Conservation (phyloP, 305 asterid genomes). For the Fraxinus baroniana region DNA sequence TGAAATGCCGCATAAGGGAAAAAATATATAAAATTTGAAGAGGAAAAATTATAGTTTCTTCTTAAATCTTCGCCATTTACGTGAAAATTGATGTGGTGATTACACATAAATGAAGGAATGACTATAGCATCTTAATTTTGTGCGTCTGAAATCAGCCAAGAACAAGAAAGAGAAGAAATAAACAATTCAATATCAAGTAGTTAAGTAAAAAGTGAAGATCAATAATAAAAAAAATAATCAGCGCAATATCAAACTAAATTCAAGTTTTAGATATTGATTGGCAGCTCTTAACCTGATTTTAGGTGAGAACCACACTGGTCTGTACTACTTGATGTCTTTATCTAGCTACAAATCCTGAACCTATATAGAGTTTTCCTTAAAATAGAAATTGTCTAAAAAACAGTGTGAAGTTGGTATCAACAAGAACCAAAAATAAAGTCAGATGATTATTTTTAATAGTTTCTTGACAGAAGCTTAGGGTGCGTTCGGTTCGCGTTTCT, state of each 20-base stretch:
- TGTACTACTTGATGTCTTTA: neutral
- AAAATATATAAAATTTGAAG: neutral
- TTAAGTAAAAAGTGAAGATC: neutral
- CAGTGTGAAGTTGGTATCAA: neutral
- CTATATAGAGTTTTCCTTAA: neutral
- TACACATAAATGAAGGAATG: neutral
- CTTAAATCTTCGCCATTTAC: neutral
- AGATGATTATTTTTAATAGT: neutral
- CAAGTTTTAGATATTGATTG: neutral
- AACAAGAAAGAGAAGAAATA: neutral
- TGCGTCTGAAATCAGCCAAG: neutral
- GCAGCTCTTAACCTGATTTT: neutral
- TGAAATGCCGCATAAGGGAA: conserved; percentile 28
- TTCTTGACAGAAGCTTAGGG: neutral
- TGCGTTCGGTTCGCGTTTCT: neutral
- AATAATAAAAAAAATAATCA: neutral
- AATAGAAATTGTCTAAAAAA: neutral
- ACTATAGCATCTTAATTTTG: neutral
- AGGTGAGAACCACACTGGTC: neutral
- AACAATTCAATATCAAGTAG: neutral
- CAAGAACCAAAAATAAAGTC: neutral
- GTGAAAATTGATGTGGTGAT: neutral
- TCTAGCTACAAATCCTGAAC: neutral
- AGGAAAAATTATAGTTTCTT: neutral
- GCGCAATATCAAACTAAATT: neutral